Evolutionary conservation across 805 yeast genomes (phyloP).

Genomic region (Blastobotrys parvus): DNA sequence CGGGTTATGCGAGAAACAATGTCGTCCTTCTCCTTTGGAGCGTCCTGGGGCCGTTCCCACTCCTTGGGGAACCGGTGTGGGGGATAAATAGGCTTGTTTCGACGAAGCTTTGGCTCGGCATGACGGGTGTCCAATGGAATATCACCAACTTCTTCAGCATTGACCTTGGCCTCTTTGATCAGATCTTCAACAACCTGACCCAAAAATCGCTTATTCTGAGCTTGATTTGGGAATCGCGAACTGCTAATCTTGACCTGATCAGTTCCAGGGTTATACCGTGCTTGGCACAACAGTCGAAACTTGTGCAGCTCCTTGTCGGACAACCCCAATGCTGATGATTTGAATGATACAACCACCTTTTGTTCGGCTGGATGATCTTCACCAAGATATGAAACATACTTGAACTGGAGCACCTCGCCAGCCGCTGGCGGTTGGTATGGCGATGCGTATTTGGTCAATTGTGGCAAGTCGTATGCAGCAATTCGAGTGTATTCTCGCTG

Average conservation of each 20-base stretch:
- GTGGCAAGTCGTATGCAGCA: conserved; percentile 90
- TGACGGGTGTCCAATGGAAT: conserved; percentile 79
- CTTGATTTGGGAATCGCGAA: conserved; percentile 60
- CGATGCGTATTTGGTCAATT: conserved; percentile 66
- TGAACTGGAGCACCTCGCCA: conserved; percentile 40
- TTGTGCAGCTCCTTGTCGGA: conserved; percentile 52
- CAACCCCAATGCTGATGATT: conserved; percentile 38
- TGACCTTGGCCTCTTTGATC: conserved; percentile 55
- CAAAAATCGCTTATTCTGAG: conserved; percentile 76
- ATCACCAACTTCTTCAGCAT: conserved; percentile 56
- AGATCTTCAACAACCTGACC: conserved; percentile 56
- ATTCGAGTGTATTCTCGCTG: conserved; percentile 69
- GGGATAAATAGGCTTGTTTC: conserved; percentile 34
- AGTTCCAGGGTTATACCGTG: conserved; percentile 57
- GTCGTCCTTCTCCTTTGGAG: conserved; percentile 41
- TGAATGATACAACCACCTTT: conserved; percentile 55
- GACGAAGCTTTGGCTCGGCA: conserved; percentile 38
- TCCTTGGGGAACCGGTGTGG: conserved; percentile 57
- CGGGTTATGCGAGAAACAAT: conserved; percentile 7
- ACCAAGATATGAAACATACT: conserved; percentile 66
- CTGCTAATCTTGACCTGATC: conserved; percentile 59
- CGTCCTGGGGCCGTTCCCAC: conserved; percentile 73
- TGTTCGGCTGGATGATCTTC: conserved; percentile 63
- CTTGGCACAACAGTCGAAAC: conserved; percentile 68
- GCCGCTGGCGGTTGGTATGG: conserved; percentile 43